Evolutionary conservation across 495 filamentous ascomycete genomes (phyloP).

Genomic region (Cercophora scortea): DNA sequence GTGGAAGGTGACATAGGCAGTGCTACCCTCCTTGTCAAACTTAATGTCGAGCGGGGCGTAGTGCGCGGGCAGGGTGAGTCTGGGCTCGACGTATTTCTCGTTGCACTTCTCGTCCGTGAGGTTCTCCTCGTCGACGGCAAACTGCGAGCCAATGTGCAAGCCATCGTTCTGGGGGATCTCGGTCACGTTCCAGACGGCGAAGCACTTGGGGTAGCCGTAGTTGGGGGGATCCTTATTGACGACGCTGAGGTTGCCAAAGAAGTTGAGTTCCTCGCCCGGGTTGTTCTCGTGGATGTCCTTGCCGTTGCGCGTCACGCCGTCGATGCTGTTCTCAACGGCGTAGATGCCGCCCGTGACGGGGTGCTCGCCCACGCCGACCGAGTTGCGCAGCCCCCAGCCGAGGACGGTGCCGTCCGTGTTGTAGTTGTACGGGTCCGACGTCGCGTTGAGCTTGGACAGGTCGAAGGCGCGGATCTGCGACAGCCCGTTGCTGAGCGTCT

Average conservation of each 20-base stretch:
- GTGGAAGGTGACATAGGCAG: slow-evolving; percentile 46
- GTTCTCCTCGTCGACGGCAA: slow-evolving; percentile 31
- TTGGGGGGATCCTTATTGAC: slow-evolving; percentile 33
- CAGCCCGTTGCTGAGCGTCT: slow-evolving; percentile 39
- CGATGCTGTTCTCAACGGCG: slow-evolving; percentile 61
- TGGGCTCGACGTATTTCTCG: slow-evolving; percentile 27
- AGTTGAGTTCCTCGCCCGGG: slow-evolving; percentile 65
- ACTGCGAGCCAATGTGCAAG: slow-evolving; percentile 43
- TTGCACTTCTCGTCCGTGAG: slow-evolving; percentile 41
- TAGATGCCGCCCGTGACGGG: slow-evolving; percentile 51
- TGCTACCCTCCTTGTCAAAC: slow-evolving; percentile 29
- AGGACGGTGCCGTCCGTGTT: slow-evolving; percentile 41
- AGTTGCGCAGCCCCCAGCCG: slow-evolving; percentile 65
- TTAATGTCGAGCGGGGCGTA: slow-evolving; percentile 49
- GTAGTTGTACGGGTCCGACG: slow-evolving; percentile 32
- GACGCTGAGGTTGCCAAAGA: slow-evolving; percentile 49
- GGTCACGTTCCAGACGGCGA: slow-evolving; percentile 49
- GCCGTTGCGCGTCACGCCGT: slow-evolving; percentile 45
- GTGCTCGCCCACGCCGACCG: slow-evolving; percentile 55
- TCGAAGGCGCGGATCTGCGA: slow-evolving; percentile 56
- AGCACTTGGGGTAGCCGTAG: slow-evolving; percentile 58
- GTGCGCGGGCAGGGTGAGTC: slow-evolving; percentile 46
- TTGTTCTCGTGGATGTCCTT: slow-evolving; percentile 56
- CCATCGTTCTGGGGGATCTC: slow-evolving; percentile 42
- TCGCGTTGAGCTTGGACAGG: slow-evolving; percentile 30